Percentiles rank a stretch among this genome's conserved stretches.
Evolutionary conservation across 2,329 filamentous ascomycete genomes (phyloP).

Genomic region (Periconia sp.): DNA sequence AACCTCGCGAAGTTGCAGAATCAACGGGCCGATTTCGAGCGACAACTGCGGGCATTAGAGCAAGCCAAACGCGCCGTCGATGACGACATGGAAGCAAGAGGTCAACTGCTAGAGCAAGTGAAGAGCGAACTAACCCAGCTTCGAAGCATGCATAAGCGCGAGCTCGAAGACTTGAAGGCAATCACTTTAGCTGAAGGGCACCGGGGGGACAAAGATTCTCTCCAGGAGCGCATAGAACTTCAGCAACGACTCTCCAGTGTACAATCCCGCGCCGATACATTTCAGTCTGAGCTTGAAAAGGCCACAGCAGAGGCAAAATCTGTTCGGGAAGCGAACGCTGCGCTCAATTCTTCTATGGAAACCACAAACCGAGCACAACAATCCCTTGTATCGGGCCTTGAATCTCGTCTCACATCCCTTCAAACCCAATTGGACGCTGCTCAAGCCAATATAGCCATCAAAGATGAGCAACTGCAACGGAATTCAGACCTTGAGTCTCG

Average conservation of each 20-base stretch:
- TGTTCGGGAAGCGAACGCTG: constrained; percentile 24
- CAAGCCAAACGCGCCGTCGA: constrained; percentile 23
- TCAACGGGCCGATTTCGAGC: constrained; percentile 32
- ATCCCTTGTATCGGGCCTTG: constrained; percentile 25
- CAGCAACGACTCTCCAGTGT: constrained; percentile 28
- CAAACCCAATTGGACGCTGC: constrained; percentile 34
- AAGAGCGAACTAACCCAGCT: constrained; percentile 22
- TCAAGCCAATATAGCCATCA: constrained; percentile 28
- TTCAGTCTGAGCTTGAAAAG: constrained; percentile 32
- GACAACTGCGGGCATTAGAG: constrained; percentile 20
- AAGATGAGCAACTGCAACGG: constrained; percentile 32
- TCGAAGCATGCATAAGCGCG: constrained; percentile 16
- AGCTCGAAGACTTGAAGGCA: constrained; percentile 12
- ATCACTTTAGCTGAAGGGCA: constrained; percentile 4
- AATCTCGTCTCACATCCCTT: constrained; percentile 28
- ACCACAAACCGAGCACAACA: constrained; percentile 13
- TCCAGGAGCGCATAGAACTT: constrained; percentile 17
- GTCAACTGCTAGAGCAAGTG: constrained; percentile 18
- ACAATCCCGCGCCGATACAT: constrained; percentile 29
- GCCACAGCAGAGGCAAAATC: constrained; percentile 32
- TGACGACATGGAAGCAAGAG: constrained; percentile 16
- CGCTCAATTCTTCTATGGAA: constrained; percentile 13
- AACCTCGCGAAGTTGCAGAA: constrained; percentile 31
- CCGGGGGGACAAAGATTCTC: constrained; percentile 5
- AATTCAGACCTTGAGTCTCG: constrained; percentile 30